phyloP scores from a whole-genome alignment of 2,329 filamentous ascomycete species.

The Talaromyces sp. region DNA sequence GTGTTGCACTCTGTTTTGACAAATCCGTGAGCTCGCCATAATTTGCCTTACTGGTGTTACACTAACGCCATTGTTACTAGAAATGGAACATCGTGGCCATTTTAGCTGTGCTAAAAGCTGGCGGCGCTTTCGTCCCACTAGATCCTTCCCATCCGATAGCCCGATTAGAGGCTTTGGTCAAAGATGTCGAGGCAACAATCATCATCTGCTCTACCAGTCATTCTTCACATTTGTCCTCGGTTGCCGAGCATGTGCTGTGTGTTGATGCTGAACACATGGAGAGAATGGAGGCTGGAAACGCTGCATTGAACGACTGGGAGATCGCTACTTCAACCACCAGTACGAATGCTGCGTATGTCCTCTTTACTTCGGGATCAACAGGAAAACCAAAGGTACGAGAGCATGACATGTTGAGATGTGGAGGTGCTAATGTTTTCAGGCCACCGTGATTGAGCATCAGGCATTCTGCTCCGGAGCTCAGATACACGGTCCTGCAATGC shows the following conservation, averaged over 20 bases:
- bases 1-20: conserved; percentile 27
- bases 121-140: conserved; percentile 20
- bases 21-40: conserved; percentile 16
- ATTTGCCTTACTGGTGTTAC: background rate
- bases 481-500: conserved; percentile 51
- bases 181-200: conserved; percentile 6
- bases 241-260: conserved; percentile 17
- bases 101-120: conserved; percentile 22
- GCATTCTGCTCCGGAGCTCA: conserved; percentile 55
- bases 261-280: conserved; percentile 8
- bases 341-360: conserved; percentile 51
- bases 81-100: conserved; percentile 23
- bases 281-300: background rate
- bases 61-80: background rate
- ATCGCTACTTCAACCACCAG: conserved; percentile 25
- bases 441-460: conserved; percentile 61
- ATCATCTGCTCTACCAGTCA: conserved; percentile 9
- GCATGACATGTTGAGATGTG: conserved; percentile 62
- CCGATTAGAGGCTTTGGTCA: conserved; percentile 3
- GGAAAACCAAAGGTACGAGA: conserved; percentile 53
- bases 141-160: conserved; percentile 16
- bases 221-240: conserved; percentile 4
- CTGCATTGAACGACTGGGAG: background rate
- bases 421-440: conserved; percentile 37
- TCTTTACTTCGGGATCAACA: conserved; percentile 58